Evolutionary conservation across 345 rosid genomes (phyloP).

Genomic region (Gossypium australe): DNA sequence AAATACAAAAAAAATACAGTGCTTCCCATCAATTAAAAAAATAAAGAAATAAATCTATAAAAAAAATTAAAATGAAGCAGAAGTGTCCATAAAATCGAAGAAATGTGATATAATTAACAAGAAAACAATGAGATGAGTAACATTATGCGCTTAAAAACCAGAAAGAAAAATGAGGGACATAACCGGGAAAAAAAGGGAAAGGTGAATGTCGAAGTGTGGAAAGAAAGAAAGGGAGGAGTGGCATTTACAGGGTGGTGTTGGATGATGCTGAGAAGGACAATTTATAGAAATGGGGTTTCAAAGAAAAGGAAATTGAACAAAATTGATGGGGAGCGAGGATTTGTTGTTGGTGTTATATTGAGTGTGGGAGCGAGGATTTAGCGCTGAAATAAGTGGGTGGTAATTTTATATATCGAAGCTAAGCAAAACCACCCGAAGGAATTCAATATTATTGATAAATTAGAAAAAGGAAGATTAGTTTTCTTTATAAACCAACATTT

Average conservation of each 20-base stretch:
- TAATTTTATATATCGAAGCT: not conserved
- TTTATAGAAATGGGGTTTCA: not conserved
- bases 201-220: not conserved
- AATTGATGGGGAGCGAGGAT: not conserved
- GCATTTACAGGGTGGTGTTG: not conserved
- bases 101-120: not conserved
- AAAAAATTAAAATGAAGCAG: not conserved
- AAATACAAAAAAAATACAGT: not conserved
- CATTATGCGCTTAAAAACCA: not conserved
- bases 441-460: too few relatives aligned
- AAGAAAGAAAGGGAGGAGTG: not conserved
- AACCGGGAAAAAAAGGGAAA: not conserved
- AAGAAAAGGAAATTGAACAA: not conserved
- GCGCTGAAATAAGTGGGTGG: not conserved
- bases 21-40: not conserved
- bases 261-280: not conserved
- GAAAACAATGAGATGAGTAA: not conserved
- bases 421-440: not conserved
- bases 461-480: too few relatives aligned
- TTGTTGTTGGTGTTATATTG: not conserved
- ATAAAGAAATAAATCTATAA: not conserved
- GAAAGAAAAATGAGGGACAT: not conserved
- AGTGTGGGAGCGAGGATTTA: constrained; percentile 3
- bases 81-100: not conserved
- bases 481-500: too few relatives aligned